Evolutionary conservation across 75 land plant genomes (phyloP).

Genomic region (Cunninghamia lanceolata): DNA sequence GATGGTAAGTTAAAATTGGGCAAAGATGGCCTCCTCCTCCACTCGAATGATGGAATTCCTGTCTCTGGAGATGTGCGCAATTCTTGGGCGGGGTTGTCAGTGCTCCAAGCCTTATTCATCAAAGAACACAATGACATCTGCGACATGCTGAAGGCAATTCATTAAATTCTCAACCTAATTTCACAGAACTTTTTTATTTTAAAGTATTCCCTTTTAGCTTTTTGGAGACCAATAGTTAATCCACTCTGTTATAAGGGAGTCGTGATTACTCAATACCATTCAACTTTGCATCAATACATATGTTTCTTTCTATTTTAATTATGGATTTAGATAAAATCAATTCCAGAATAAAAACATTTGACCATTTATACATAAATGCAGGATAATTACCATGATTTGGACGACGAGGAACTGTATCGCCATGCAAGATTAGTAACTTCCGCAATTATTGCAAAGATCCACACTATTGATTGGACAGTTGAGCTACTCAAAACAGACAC

Average conservation of each 20-base stretch:
- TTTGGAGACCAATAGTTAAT: too few species aligned
- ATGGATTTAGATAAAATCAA: background rate
- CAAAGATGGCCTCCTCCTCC: slow-evolving; percentile 43
- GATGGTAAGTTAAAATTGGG: slow-evolving; percentile 59
- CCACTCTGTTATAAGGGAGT: too few species aligned
- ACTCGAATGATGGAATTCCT: slow-evolving; percentile 41
- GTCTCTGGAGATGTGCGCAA: slow-evolving; percentile 63
- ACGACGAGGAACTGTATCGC: slow-evolving; percentile 51
- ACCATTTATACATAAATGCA: background rate
- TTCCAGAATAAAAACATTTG: background rate
- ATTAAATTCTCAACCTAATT: background rate
- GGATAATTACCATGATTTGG: slow-evolving; percentile 37
- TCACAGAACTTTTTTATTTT: background rate
- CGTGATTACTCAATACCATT: too few species aligned
- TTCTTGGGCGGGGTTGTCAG: slow-evolving; percentile 57
- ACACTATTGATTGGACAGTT: slow-evolving; percentile 84
- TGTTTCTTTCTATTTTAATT: background rate
- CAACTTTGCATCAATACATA: background rate
- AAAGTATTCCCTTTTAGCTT: background rate
- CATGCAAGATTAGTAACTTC: slow-evolving; percentile 57
- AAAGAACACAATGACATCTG: slow-evolving; percentile 58
- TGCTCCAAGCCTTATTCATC: slow-evolving; percentile 55
- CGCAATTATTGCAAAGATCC: slow-evolving; percentile 71
- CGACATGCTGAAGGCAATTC: slow-evolving; percentile 50
- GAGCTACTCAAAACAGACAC: slow-evolving; percentile 70